Evolutionary conservation across 352 stramenopile species (phyloP).

Genomic region (Pythium myriotylum): DNA sequence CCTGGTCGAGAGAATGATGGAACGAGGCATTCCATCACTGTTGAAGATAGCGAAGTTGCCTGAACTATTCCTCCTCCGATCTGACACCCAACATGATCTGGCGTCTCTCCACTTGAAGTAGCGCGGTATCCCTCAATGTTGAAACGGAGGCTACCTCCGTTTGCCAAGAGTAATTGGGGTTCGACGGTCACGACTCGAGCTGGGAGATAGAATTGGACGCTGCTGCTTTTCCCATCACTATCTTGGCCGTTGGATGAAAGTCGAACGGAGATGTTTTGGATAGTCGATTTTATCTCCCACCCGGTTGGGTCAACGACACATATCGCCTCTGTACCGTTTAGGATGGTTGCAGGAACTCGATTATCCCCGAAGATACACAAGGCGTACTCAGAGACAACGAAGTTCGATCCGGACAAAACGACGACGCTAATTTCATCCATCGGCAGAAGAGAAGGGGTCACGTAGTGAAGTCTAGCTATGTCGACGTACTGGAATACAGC

Average conservation of each 20-base stretch:
- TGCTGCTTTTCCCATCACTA: background rate
- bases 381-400: background rate
- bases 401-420: conserved; percentile 7
- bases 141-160: background rate
- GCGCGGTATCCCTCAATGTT: background rate
- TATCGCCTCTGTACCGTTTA: conserved; percentile 10
- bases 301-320: conserved; percentile 16
- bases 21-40: background rate
- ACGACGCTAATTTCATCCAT: conserved; percentile 2
- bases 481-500: conserved; percentile 20
- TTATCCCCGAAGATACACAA: conserved; percentile 11
- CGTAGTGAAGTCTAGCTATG: conserved; percentile 1
- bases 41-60: background rate
- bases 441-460: conserved; percentile 1
- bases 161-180: background rate
- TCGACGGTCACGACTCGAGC: background rate
- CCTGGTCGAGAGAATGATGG: background rate
- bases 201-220: conserved; percentile 6
- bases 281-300: background rate
- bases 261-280: background rate
- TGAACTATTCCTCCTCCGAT: conserved; percentile 4
- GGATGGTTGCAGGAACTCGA: conserved; percentile 7
- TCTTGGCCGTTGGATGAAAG: conserved; percentile 20
- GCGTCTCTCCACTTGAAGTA: background rate
- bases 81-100: background rate